phyloP scores from a whole-genome alignment of 1,139 yeast species.

The Suhomyces bokatorum region DNA sequence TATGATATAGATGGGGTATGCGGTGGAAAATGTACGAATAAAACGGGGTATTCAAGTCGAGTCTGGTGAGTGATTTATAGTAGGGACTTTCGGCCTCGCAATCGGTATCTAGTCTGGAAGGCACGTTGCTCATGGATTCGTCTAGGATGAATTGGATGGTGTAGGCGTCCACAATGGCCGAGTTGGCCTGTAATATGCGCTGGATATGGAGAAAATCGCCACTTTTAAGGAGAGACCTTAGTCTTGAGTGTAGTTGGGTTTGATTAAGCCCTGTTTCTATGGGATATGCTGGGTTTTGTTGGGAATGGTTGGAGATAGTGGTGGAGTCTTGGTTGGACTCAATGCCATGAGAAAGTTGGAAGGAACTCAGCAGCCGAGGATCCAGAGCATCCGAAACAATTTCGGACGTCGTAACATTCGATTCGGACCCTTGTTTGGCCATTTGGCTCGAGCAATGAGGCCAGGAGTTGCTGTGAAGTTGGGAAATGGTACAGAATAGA shows the following conservation, averaged over 20 bases:
- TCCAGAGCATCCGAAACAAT: slow-evolving; percentile 16
- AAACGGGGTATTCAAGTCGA: slow-evolving; percentile 16
- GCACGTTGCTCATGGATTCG: slow-evolving; percentile 9
- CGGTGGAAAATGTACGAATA: slow-evolving; percentile 18
- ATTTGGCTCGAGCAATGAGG: slow-evolving; percentile 22
- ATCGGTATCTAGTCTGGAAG: slow-evolving; percentile 1
- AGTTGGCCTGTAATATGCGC: slow-evolving; percentile 1
- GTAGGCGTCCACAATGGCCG: slow-evolving; percentile 11
- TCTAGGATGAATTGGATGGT: slow-evolving; percentile 16
- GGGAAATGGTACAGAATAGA: slow-evolving; percentile 29
- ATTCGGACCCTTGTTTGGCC: background rate
- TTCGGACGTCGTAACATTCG: background rate
- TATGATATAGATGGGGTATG: slow-evolving; percentile 22
- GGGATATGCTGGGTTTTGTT: background rate
- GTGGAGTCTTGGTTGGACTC: background rate
- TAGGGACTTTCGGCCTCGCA: slow-evolving; percentile 22
- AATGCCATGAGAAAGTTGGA: background rate
- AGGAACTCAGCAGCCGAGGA: too few species aligned
- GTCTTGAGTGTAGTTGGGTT: background rate
- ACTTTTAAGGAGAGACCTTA: background rate
- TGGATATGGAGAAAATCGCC: slow-evolving; percentile 7
- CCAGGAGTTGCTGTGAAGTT: slow-evolving; percentile 28
- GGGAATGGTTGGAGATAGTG: background rate
- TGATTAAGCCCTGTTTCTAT: background rate
- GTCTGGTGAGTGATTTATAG: slow-evolving; percentile 13